Base-by-base conservation (phyloP, 2,329 filamentous ascomycete genomes). In the Sporothrix pseudoabietina region DNA sequence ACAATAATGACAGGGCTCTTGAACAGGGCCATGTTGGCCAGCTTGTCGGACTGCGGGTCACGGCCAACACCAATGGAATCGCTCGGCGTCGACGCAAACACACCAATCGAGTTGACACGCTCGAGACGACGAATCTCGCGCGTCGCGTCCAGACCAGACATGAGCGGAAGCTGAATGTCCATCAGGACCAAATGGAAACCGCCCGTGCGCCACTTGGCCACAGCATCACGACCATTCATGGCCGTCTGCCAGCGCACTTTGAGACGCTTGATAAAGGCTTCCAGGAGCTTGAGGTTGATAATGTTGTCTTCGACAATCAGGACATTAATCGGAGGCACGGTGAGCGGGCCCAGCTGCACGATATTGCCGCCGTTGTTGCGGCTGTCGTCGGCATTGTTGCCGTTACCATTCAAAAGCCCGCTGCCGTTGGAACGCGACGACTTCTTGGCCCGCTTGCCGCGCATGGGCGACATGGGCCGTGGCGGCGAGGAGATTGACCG, bases 1-100 rank as follows among this genome's bases (percentile, higher is more conserved):
- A 99, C 96, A 78, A 99, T 98, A 79, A 98, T 98, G 78, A 99
- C 94, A 0, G 96, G 95, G 77, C 93, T 97, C 82, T 98, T 98
- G 86, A 98, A 98, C 69, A 96, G 82, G 32, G 88, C 85, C 49
- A 85, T 86, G 76, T 91, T 91, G 54, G 87, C 85, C 4, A 95
- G 86, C 76, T 88, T 89, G 80, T 95, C 93, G 76, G 92, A 87
- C 41, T 89, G 90, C 8, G 86, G 84, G 52, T 87, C 81, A 76
- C 88, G 85, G 41, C 81, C 81, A 16, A 79, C 80, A 35, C 84
- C 83, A 73, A 83, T 84, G 73, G 85, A 85, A 71, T 76, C 76
- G 76, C 84, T 86, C 0, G 88, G 87, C 7, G 86, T 87, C n/a
- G 90, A 91, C 4, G 90, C 90, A 81, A 98, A 97, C 22, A 97